A percentile compares a stretch with the other conserved stretches of the same genome.
Evolutionary conservation across 306 rosid species (phyloP).

Genomic region (Cicer cuneatum): DNA sequence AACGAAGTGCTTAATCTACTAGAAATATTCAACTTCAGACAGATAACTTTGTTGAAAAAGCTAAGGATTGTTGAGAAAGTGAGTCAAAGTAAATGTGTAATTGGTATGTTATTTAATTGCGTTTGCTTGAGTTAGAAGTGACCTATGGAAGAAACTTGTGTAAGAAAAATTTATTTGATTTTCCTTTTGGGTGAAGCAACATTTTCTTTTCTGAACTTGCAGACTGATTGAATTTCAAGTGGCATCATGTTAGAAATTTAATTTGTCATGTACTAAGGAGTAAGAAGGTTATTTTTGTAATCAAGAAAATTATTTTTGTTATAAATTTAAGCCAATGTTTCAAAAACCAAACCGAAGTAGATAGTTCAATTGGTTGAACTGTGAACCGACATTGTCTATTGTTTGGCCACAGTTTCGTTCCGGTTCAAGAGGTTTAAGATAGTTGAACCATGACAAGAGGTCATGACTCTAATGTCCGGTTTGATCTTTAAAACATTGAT

Average conservation of each 20-base stretch:
- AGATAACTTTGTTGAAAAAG: constrained; percentile 2
- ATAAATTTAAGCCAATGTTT: background rate
- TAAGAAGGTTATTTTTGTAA: background rate
- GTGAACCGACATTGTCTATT: background rate
- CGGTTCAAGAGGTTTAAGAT: background rate
- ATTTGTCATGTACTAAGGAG: constrained; percentile 2
- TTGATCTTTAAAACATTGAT: background rate
- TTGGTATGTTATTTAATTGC: background rate
- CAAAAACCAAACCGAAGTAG: background rate
- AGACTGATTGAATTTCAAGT: constrained; percentile 16
- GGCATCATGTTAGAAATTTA: constrained; percentile 22
- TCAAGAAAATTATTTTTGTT: background rate
- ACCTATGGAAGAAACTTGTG: constrained; percentile 18
- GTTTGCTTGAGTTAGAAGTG: constrained; percentile 30
- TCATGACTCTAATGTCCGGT: background rate
- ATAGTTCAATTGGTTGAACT: background rate
- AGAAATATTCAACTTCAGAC: constrained; percentile 27
- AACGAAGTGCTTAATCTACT: background rate
- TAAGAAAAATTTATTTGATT: background rate
- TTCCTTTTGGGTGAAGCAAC: constrained; percentile 41
- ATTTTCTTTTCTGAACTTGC: constrained; percentile 32
- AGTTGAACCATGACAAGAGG: background rate
- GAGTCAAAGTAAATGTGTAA: background rate
- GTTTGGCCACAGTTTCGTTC: background rate
- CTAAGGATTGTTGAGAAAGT: background rate